These are phyloP conservation scores for Gnetum montanum DNA, from an alignment of 75 land plant species.

Conservation along the genomic window DNA sequence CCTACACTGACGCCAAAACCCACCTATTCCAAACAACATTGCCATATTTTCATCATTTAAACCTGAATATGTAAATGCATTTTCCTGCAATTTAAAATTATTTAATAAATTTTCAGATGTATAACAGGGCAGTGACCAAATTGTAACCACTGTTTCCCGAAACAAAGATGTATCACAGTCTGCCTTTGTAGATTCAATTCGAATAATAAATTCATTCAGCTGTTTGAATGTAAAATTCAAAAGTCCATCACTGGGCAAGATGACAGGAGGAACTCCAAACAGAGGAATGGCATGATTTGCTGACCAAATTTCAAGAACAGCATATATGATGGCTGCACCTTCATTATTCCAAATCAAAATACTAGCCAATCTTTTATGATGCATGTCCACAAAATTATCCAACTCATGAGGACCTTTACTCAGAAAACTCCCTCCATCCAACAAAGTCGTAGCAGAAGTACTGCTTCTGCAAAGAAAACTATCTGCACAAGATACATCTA, in stretches of 20 bases:
- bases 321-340: slow-evolving; percentile 43
- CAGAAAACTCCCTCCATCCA: slow-evolving; percentile 42
- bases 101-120: too few relatives aligned
- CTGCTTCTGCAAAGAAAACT: slow-evolving; percentile 15
- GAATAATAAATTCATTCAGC: slow-evolving; percentile 30
- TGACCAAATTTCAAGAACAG: slow-evolving; percentile 9
- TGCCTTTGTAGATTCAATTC: slow-evolving; percentile 34
- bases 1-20: slow-evolving; percentile 20
- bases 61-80: too few relatives aligned
- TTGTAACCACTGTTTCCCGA: slow-evolving; percentile 32
- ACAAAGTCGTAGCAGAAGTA: slow-evolving; percentile 7
- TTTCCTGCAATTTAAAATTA: too few relatives aligned
- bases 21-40: slow-evolving; percentile 8
- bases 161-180: slow-evolving; percentile 15
- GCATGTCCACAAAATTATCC: neutral
- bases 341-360: slow-evolving; percentile 45
- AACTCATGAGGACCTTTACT: neutral
- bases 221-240: slow-evolving; percentile 23
- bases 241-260: slow-evolving; percentile 6
- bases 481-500: slow-evolving; percentile 24
- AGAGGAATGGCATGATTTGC: slow-evolving; percentile 16
- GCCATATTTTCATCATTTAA: neutral
- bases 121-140: slow-evolving; percentile 26
- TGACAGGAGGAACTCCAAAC: slow-evolving; percentile 28
- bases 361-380: neutral